Evolutionary conservation across 192 early-diverging fungal genomes (phyloP), one percentile per base, ranked within the genome.

Genomic region (Allomyces macrogynus): DNA sequence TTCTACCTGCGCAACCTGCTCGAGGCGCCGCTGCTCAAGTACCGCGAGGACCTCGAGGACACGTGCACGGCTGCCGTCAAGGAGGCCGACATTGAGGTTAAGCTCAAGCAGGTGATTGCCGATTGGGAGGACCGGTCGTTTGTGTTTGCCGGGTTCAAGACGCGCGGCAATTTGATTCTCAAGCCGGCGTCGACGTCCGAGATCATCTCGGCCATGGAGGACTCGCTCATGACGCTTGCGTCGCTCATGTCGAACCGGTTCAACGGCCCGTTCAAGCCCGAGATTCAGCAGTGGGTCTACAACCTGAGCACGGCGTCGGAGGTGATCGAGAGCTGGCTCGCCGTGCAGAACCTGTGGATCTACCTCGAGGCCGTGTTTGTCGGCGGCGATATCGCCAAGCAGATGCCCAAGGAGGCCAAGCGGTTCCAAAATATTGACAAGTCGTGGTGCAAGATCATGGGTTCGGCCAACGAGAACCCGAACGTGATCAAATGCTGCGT

Each of bases 51-150:
- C 0, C 77, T 99, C 32, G 95, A 94, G 61, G 84, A 89, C 60
- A 74, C 98, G 49, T 97, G 95, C 93, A 90, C 96, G 73, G 77
- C 89, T 62, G 91, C 92, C 73, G 79, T 97, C 66, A 89, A 93
- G 71, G 92, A 98, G 74, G 73, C 77, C 23, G 69, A 75, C n/a
- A 80, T 98, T 32, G 84, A 84, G 62, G 94, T 97, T n/a, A 84
- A 95, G 44, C 85, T 98, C 57, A 80, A 85, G 4, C 85, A 88
- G 61, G 97, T 95, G 10, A 89, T 95, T 70, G 97, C 95, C 67
- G 97, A 99, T 79, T 96, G 98, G 95, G 97, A 91, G 16, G 75
- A 98, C 63, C 94, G 98, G 76, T 90, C 93, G 75, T 99, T 94
- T 78, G 78, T 99, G 74, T 86, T 85, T 65, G 89, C 92, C 75